Percentiles rank a stretch among this genome's conserved stretches.
Conservation (phyloP, 2,329 filamentous ascomycete genomes). For the Colletotrichum cuscutae region DNA sequence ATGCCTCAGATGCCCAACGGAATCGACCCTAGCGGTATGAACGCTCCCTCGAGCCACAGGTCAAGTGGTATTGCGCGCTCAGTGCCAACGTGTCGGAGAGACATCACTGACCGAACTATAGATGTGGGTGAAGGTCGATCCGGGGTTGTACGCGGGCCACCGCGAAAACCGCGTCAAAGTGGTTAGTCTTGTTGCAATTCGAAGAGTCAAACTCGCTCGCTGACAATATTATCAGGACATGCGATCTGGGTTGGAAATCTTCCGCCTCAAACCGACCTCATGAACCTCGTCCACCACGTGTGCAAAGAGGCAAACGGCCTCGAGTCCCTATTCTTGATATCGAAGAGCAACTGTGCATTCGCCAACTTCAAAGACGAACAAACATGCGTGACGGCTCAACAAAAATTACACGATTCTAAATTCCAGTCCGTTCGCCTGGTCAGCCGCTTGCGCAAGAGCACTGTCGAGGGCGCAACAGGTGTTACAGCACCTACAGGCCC, state of each 20-base stretch:
- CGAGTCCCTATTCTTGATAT: constrained; percentile 92
- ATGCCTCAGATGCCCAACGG: constrained; percentile 36
- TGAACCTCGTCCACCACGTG: constrained; percentile 90
- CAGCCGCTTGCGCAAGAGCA: constrained; percentile 77
- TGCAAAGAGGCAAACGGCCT: constrained; percentile 82
- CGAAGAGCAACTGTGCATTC: constrained; percentile 97
- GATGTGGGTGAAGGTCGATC: constrained; percentile 44
- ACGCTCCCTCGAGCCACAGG: background rate
- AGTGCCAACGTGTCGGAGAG: background rate
- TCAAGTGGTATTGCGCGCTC: background rate
- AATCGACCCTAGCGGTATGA: constrained; percentile 20
- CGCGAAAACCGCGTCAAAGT: constrained; percentile 69
- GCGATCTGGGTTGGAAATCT: constrained; percentile 97
- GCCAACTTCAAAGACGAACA: constrained; percentile 90
- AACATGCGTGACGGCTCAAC: constrained; percentile 80
- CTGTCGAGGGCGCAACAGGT: constrained; percentile 56
- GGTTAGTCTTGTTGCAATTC: constrained; percentile 51
- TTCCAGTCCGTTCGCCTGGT: constrained; percentile 89
- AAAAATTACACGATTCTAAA: constrained; percentile 88
- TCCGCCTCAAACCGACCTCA: constrained; percentile 82
- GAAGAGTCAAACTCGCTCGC: constrained; percentile 20
- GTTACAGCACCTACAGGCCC: constrained; percentile 66
- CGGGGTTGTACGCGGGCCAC: constrained; percentile 62
- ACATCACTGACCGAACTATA: background rate
- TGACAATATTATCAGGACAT: constrained; percentile 68